Evolutionary conservation across 2,329 filamentous ascomycete species (phyloP).

Genomic region (Sporothrix euskadiensis): DNA sequence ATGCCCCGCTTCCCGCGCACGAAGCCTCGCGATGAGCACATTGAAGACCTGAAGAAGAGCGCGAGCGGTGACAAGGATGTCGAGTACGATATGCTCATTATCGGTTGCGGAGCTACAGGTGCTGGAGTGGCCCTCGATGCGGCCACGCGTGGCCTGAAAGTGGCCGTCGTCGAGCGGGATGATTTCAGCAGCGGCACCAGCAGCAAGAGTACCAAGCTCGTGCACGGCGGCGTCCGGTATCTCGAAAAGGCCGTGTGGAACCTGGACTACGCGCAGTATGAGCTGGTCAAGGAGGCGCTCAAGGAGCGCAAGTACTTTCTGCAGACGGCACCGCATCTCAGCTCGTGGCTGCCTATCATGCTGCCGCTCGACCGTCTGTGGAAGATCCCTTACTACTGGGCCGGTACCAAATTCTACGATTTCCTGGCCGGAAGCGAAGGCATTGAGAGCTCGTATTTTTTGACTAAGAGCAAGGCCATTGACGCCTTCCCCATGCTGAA

Average conservation of each 20-base stretch:
- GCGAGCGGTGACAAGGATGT: constrained; percentile 42
- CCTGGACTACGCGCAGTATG: constrained; percentile 78
- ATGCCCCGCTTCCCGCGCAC: constrained; percentile 66
- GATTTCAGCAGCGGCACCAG: constrained; percentile 80
- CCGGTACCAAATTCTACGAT: constrained; percentile 74
- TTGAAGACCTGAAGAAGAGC: constrained; percentile 57
- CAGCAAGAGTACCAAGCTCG: constrained; percentile 84
- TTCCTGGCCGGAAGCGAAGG: constrained; percentile 77
- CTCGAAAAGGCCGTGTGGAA: constrained; percentile 85
- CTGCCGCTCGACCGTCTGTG: constrained; percentile 80
- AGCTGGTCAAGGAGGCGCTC: constrained; percentile 77
- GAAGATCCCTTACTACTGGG: constrained; percentile 74
- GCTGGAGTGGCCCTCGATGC: constrained; percentile 79
- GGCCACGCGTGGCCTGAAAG: constrained; percentile 73
- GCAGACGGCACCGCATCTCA: constrained; percentile 79
- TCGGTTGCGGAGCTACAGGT: constrained; percentile 77
- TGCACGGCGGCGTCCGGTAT: constrained; percentile 83
- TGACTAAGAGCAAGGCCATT: constrained; percentile 74
- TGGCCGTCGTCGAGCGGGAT: constrained; percentile 78
- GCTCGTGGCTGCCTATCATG: constrained; percentile 78
- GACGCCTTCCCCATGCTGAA: constrained; percentile 78
- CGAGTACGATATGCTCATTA: constrained; percentile 74
- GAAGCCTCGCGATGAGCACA: constrained; percentile 64
- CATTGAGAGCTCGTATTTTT: constrained; percentile 80
- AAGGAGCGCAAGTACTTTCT: constrained; percentile 81